These are phyloP conservation scores for Cladorrhinum sp. DNA, from an alignment of 2,329 filamentous ascomycete species.

Conservation along the genomic window DNA sequence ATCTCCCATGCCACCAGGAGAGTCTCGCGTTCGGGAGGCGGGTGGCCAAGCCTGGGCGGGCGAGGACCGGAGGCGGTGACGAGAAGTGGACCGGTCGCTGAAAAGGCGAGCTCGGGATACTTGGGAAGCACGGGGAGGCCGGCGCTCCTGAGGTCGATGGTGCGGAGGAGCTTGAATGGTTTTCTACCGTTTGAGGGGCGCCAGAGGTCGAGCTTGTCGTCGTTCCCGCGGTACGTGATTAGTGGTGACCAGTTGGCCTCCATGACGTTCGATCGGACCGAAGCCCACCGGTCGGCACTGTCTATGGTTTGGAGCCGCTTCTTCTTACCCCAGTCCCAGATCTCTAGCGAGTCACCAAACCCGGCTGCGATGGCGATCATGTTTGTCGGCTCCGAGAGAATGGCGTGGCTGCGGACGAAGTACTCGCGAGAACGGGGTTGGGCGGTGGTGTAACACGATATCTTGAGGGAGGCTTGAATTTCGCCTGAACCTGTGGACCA, in stretches of 20 bases:
- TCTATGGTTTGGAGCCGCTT: slow-evolving; percentile 40
- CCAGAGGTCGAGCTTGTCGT: slow-evolving; percentile 34
- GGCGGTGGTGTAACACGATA: slow-evolving; percentile 39
- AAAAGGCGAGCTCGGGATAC: slow-evolving; percentile 40
- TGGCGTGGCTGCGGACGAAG: slow-evolving; percentile 42
- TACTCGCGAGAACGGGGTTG: slow-evolving; percentile 40
- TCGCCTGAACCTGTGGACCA: slow-evolving; percentile 29
- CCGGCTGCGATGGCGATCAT: slow-evolving; percentile 39
- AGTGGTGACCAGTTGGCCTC: slow-evolving; percentile 35
- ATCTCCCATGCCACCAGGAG: slow-evolving; percentile 41
- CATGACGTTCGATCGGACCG: slow-evolving; percentile 35
- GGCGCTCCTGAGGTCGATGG: slow-evolving; percentile 36
- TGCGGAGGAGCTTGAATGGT: slow-evolving; percentile 35
- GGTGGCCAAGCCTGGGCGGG: slow-evolving; percentile 37
- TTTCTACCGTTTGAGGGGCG: slow-evolving; percentile 33
- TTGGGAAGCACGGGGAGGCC: slow-evolving; percentile 38
- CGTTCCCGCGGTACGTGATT: slow-evolving; percentile 35
- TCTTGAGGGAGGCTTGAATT: slow-evolving; percentile 34
- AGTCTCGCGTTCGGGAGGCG: slow-evolving; percentile 38
- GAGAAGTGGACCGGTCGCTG: slow-evolving; percentile 38
- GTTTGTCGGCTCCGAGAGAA: slow-evolving; percentile 39
- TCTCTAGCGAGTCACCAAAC: slow-evolving; percentile 39
- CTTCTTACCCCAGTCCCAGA: slow-evolving; percentile 40
- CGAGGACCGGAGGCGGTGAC: slow-evolving; percentile 39
- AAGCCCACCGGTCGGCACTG: slow-evolving; percentile 39